These are phyloP conservation scores for Microascus cirrosus DNA, from an alignment of 2,329 filamentous ascomycete genomes.

Conservation along the genomic window DNA sequence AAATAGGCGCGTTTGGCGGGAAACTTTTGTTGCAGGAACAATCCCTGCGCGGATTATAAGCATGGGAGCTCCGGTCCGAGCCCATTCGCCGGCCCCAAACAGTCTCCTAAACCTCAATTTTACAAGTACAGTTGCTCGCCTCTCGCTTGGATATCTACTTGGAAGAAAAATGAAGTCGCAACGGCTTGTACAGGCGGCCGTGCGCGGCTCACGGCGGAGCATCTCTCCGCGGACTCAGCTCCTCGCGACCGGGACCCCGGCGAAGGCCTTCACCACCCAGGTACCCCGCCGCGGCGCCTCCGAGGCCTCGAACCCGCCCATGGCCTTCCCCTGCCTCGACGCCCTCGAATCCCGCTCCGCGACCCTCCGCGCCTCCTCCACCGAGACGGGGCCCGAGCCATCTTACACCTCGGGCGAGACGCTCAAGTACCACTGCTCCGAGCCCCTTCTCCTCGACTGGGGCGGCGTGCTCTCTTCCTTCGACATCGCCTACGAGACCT, in stretches of 20 bases:
- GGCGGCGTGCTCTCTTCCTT: slow-evolving; percentile 85
- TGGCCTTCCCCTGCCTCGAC: slow-evolving; percentile 85
- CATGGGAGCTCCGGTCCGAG: background rate
- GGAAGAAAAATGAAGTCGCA: background rate
- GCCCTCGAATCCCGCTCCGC: slow-evolving; percentile 70
- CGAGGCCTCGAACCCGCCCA: slow-evolving; percentile 63
- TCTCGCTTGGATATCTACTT: background rate
- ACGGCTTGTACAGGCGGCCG: background rate
- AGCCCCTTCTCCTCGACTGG: slow-evolving; percentile 82
- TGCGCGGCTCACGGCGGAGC: slow-evolving; percentile 1
- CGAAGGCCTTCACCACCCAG: slow-evolving; percentile 1
- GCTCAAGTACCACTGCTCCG: slow-evolving; percentile 59
- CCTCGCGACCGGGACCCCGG: background rate
- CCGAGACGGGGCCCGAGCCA: slow-evolving; percentile 75
- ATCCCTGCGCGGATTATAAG: background rate
- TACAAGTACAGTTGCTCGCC: background rate
- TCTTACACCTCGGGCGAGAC: slow-evolving; percentile 89
- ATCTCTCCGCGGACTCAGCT: background rate
- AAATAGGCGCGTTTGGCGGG: background rate
- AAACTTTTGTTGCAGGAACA: background rate
- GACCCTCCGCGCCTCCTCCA: slow-evolving; percentile 41
- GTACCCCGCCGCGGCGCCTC: slow-evolving; percentile 1
- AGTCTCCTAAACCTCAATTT: background rate
- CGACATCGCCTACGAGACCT: slow-evolving; percentile 85
- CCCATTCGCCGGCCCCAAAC: background rate